These are phyloP conservation scores for Tulasnella sp. DNA, from an alignment of 768 basidiomycete species.

Conservation along the genomic window DNA sequence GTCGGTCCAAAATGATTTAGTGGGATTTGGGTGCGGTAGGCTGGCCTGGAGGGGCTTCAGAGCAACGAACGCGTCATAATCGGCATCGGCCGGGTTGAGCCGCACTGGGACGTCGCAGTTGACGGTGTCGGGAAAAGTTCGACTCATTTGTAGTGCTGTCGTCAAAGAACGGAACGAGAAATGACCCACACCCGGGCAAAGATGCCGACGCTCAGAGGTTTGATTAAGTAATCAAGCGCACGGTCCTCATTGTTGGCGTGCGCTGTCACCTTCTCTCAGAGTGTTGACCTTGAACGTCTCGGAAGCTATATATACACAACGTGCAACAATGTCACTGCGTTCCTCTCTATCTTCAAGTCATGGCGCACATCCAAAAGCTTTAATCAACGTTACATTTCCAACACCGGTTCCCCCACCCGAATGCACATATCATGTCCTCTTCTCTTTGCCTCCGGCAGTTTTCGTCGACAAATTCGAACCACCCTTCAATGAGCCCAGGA, in stretches of 20 bases:
- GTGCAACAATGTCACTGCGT: not conserved
- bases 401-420: not conserved
- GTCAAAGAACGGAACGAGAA: too few relatives aligned
- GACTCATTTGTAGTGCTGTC: not conserved
- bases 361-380: slow-evolving; percentile 23
- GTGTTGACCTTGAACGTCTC: too few relatives aligned
- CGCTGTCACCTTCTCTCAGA: too few relatives aligned
- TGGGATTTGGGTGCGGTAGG: slow-evolving; percentile 61
- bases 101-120: not conserved
- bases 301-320: not conserved
- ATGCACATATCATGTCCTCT: slow-evolving; percentile 40
- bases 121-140: not conserved
- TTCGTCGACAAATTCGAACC: slow-evolving; percentile 50
- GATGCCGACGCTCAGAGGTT: not conserved
- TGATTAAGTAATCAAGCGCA: not conserved
- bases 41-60: slow-evolving; percentile 22
- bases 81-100: not conserved
- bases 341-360: slow-evolving; percentile 21
- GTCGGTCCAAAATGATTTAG: slow-evolving; percentile 70
- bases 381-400: slow-evolving; percentile 6
- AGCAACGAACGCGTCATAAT: not conserved
- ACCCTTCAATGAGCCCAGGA: slow-evolving; percentile 34
- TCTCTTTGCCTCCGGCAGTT: slow-evolving; percentile 43
- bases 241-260: not conserved
- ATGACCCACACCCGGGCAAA: not conserved